Conservation (phyloP, 2,329 filamentous ascomycete species). For the Aspergillus neoniger region DNA sequence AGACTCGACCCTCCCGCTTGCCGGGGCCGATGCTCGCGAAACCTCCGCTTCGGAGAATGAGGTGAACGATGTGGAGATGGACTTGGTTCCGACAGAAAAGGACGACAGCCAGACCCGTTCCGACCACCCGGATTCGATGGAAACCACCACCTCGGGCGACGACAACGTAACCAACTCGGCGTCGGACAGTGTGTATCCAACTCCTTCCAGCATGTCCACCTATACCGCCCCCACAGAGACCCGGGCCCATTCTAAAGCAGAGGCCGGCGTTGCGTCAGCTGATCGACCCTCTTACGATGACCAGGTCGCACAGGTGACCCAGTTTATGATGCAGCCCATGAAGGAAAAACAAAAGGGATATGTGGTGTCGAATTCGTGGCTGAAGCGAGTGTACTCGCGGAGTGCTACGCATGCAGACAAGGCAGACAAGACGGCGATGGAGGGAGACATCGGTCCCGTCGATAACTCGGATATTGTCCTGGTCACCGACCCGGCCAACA, state of each 20-base stretch:
- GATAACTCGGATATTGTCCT: conserved; percentile 84
- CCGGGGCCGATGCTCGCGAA: conserved; percentile 29
- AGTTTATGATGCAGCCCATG: conserved; percentile 57
- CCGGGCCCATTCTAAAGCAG: conserved; percentile 28
- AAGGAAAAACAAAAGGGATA: conserved; percentile 74
- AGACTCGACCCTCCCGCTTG: conserved; percentile 25
- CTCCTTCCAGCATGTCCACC: conserved; percentile 42
- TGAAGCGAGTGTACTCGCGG: conserved; percentile 69
- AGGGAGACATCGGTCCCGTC: conserved; percentile 72
- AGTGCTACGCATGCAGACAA: conserved; percentile 59
- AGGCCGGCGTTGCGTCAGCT: conserved; percentile 24
- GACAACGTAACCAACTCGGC: conserved; percentile 29
- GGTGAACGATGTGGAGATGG: conserved; percentile 25
- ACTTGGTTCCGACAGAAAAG: conserved; percentile 19
- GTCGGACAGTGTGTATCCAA: conserved; percentile 40
- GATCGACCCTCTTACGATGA: conserved; percentile 58
- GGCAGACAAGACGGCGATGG: conserved; percentile 59
- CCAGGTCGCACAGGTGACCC: conserved; percentile 73
- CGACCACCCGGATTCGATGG: conserved; percentile 43
- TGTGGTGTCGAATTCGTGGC: conserved; percentile 77
- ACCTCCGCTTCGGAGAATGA: conserved; percentile 34
- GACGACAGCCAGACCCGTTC: conserved; percentile 26
- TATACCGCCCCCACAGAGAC: conserved; percentile 34
- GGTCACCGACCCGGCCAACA: conserved; percentile 49
- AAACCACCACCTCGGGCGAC: conserved; percentile 43